Evolutionary conservation across 1,284 basidiomycete genomes (phyloP), one percentile per base, ranked within the genome.

Genomic region (Apiotrichum brassicae): DNA sequence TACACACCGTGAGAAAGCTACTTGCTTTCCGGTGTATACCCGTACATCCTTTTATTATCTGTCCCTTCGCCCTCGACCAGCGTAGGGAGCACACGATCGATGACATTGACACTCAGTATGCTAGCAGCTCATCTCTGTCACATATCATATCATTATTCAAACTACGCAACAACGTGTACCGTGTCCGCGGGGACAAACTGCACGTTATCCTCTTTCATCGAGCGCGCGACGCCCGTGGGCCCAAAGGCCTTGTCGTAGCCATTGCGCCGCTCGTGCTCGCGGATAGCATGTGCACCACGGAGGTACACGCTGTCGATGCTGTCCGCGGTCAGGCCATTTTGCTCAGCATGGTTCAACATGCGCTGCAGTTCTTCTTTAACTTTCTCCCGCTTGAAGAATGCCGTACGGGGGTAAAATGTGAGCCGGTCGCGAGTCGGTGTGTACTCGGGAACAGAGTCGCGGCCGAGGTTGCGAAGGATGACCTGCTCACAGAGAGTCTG

Each of bases 401-500:
- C 62, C 5, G 61, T 63, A 32, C 64, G 59, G 0, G 62, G 59
- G 46, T 64, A 64, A 36, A 50, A 57, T 5, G 51, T 19, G 7
- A 59, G 19, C 3, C 60, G 43, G 11, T 54, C 49, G 2, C 62
- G 51, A 4, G 58, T 63, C 4, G 62, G 60, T 19, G 49, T 54
- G 54, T 56, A 63, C 47, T 64, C 62, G 1, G 64, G 62, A 13
- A 66, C 47, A 1, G 50, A 51, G 9, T 41, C 36, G n/a, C 63
- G 51, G 1, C 57, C 58, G 14, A 66, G 56, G 3, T 50, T 56
- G 11, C 59, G 56, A 6, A 66, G 59, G 33, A 66, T 66, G 24
- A 65, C 63, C 42, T 64, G 61, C 48, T 66, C 64, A 46, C 56
- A 56, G 12, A 64, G 58, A 5, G 61, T 62, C 60, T 65, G 26